Percentiles rank a stretch among this genome's conserved stretches.
These are phyloP conservation scores for Xylaria venustula DNA, from an alignment of 495 filamentous ascomycete genomes.

Conservation along the genomic window DNA sequence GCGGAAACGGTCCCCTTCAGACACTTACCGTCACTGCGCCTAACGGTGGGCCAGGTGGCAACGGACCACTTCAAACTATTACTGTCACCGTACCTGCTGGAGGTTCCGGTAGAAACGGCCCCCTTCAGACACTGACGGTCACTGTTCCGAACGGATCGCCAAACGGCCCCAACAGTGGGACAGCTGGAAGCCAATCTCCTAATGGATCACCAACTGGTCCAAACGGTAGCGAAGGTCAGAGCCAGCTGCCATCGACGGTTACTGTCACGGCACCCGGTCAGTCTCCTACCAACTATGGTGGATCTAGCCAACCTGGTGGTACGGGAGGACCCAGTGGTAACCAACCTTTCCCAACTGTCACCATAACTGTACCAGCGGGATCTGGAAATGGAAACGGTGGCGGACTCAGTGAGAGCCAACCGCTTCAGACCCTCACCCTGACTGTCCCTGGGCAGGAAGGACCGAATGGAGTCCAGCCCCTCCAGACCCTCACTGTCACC, in stretches of 20 bases:
- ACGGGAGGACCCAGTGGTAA: conserved; percentile 15
- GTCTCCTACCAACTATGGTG: conserved; percentile 15
- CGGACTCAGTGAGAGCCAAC: conserved; percentile 1
- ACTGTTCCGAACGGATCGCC: background rate
- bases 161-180: conserved; percentile 10
- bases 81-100: conserved; percentile 12
- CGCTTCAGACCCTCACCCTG: conserved; percentile 12
- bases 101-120: background rate
- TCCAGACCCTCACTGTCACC: conserved; percentile 21
- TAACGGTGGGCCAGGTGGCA: background rate
- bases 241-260: conserved; percentile 15
- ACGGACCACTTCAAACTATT: background rate
- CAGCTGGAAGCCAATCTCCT: background rate
- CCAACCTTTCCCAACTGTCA: conserved; percentile 21
- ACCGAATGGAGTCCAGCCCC: conserved; percentile 1
- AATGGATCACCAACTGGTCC: conserved; percentile 5
- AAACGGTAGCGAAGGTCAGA: conserved; percentile 4
- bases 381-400: conserved; percentile 16
- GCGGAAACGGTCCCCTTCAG: background rate
- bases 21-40: background rate
- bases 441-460: conserved; percentile 13
- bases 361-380: conserved; percentile 25
- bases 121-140: conserved; percentile 2
- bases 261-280: conserved; percentile 23
- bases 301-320: conserved; percentile 5